phyloP scores from a whole-genome alignment of 345 rosid genomes.

The Camelina laxa region DNA sequence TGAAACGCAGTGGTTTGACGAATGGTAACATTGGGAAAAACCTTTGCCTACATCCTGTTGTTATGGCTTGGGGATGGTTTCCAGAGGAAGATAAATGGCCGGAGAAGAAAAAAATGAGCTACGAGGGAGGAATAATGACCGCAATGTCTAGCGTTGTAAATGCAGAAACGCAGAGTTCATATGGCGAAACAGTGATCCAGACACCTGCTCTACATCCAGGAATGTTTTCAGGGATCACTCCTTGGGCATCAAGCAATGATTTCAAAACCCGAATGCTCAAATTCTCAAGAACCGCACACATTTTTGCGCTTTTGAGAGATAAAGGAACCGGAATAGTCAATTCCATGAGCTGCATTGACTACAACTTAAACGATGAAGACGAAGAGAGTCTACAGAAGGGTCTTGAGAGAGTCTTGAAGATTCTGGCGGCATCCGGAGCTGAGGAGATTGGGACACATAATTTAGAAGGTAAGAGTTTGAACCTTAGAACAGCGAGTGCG shows the following conservation, averaged over 20 bases:
- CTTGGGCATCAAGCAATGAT: slow-evolving; percentile 75
- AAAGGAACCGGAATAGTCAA: slow-evolving; percentile 62
- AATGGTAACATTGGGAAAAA: slow-evolving; percentile 70
- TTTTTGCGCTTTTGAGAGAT: slow-evolving; percentile 71
- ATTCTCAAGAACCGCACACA: slow-evolving; percentile 71
- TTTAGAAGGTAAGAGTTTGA: slow-evolving; percentile 53
- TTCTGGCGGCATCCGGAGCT: slow-evolving; percentile 76
- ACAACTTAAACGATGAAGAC: slow-evolving; percentile 53
- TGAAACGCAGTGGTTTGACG: slow-evolving; percentile 65
- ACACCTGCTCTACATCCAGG: slow-evolving; percentile 88
- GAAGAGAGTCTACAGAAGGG: slow-evolving; percentile 64
- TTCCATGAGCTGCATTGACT: slow-evolving; percentile 52
- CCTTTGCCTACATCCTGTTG: slow-evolving; percentile 77
- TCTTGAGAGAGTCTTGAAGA: slow-evolving; percentile 63
- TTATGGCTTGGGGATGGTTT: slow-evolving; percentile 91
- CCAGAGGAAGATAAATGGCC: slow-evolving; percentile 58
- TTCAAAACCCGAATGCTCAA: slow-evolving; percentile 65
- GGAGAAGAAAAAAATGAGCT: slow-evolving; percentile 60
- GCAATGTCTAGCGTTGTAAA: slow-evolving; percentile 66
- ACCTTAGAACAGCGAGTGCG: slow-evolving; percentile 50
- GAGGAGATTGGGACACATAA: slow-evolving; percentile 87
- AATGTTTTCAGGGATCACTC: slow-evolving; percentile 70
- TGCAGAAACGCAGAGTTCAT: slow-evolving; percentile 45
- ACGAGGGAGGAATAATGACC: slow-evolving; percentile 87
- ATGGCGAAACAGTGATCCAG: slow-evolving; percentile 67